Conservation (phyloP, 1,284 basidiomycete species). For the Tilletia indica region DNA sequence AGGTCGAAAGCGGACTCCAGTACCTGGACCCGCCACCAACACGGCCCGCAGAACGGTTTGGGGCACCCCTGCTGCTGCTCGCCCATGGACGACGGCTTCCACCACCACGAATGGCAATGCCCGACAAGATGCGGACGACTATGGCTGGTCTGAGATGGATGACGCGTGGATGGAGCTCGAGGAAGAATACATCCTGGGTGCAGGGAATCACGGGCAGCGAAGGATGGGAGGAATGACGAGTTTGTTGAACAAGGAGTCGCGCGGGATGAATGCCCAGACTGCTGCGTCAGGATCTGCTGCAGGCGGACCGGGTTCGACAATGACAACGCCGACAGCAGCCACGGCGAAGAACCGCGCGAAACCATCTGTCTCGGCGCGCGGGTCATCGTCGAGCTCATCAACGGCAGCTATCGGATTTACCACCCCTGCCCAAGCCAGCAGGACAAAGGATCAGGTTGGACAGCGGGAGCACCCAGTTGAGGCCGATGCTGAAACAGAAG, state of each 20-base stretch:
- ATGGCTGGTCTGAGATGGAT: slow-evolving; percentile 42
- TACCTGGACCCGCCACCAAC: background rate
- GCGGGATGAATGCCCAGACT: slow-evolving; percentile 1
- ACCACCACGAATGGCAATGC: background rate
- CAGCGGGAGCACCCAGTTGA: too few relatives aligned
- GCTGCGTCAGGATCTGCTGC: background rate
- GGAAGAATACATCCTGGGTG: slow-evolving; percentile 47
- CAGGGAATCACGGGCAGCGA: slow-evolving; percentile 19
- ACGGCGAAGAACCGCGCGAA: background rate
- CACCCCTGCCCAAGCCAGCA: too few relatives aligned
- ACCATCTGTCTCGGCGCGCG: background rate
- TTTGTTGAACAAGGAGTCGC: slow-evolving; percentile 7
- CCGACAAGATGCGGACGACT: slow-evolving; percentile 23
- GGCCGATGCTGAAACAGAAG: too few relatives aligned
- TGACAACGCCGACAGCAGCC: background rate
- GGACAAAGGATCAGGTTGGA: too few relatives aligned
- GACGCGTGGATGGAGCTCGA: slow-evolving; percentile 54
- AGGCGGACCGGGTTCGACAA: too few relatives aligned
- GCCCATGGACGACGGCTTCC: background rate
- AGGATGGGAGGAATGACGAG: background rate
- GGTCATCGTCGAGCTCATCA: background rate
- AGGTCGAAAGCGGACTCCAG: background rate
- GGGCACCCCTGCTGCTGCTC: slow-evolving; percentile 45
- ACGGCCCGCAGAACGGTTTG: slow-evolving; percentile 43
- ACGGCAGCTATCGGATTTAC: too few relatives aligned